Conservation (phyloP, 306 rosid species). For the Prunus mume region DNA sequence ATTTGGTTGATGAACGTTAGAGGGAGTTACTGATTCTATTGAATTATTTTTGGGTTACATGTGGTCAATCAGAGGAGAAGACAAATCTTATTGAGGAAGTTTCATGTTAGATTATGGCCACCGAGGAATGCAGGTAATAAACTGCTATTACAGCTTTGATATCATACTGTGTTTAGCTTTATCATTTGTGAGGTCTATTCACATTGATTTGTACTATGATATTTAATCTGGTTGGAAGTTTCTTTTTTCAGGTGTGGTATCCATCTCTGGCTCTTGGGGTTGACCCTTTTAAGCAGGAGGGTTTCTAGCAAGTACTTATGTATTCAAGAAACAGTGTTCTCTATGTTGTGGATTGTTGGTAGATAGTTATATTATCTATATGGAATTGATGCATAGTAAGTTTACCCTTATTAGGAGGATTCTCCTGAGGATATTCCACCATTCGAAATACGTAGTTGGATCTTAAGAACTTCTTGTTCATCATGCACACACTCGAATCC, state of each 20-base stretch:
- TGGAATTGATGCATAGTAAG: too few species aligned
- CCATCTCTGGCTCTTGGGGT: conserved; percentile 89
- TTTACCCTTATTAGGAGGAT: too few species aligned
- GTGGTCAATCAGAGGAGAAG: conserved; percentile 93
- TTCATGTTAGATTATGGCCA: conserved; percentile 97
- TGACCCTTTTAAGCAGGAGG: conserved; percentile 92
- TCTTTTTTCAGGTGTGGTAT: conserved; percentile 94
- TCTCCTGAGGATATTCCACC: too few species aligned
- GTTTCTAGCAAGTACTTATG: conserved; percentile 80
- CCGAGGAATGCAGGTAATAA: conserved; percentile 95
- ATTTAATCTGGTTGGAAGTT: conserved; percentile 53
- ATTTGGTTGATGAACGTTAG: conserved; percentile 91
- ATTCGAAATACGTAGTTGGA: too few species aligned
- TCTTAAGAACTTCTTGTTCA: too few species aligned
- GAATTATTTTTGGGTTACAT: conserved; percentile 96
- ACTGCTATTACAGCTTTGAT: conserved; percentile 12
- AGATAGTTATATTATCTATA: too few species aligned
- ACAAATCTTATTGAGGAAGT: conserved; percentile 91
- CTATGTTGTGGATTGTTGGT: background rate
- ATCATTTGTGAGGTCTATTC: conserved; percentile 11
- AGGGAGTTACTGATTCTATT: conserved; percentile 87
- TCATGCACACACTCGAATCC: too few species aligned
- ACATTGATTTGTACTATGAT: conserved; percentile 41
- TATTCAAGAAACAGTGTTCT: conserved; percentile 4
- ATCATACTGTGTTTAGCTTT: background rate